Percentiles rank a stretch among this genome's conserved stretches.
Evolutionary conservation across 2,329 filamentous ascomycete genomes (phyloP).

Genomic region (Rhytidhysteron rufulum): DNA sequence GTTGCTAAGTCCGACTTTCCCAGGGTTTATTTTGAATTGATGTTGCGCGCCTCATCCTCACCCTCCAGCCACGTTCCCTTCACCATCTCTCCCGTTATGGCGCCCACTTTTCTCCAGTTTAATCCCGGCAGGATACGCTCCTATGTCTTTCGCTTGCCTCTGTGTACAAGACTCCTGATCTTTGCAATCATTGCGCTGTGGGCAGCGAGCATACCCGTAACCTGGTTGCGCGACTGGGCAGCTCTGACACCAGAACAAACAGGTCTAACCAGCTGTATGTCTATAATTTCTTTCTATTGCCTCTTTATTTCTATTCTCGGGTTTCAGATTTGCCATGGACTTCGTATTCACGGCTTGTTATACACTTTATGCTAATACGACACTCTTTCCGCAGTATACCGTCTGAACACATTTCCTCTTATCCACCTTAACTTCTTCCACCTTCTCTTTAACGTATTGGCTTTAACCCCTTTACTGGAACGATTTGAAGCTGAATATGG

Average conservation of each 20-base stretch:
- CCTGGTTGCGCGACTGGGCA: constrained; percentile 76
- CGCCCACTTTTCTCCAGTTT: constrained; percentile 55
- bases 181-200: constrained; percentile 65
- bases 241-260: constrained; percentile 74
- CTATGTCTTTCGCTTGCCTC: constrained; percentile 78
- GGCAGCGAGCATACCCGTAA: constrained; percentile 63
- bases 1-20: not conserved
- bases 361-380: not conserved
- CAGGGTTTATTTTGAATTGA: constrained; percentile 1
- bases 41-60: not conserved
- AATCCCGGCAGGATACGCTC: constrained; percentile 71
- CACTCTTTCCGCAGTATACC: constrained; percentile 63
- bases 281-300: not conserved
- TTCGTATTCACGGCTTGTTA: not conserved
- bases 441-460: constrained; percentile 71
- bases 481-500: constrained; percentile 91
- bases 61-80: constrained; percentile 13
- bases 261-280: constrained; percentile 66
- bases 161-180: constrained; percentile 74
- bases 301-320: not conserved
- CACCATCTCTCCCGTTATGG: constrained; percentile 34
- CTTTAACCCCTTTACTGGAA: constrained; percentile 83
- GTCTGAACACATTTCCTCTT: constrained; percentile 87
- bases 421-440: constrained; percentile 82
- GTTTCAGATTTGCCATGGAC: no score